phyloP scores from a whole-genome alignment of 148 eudicot genomes.

The Chenopodium quinoa region DNA sequence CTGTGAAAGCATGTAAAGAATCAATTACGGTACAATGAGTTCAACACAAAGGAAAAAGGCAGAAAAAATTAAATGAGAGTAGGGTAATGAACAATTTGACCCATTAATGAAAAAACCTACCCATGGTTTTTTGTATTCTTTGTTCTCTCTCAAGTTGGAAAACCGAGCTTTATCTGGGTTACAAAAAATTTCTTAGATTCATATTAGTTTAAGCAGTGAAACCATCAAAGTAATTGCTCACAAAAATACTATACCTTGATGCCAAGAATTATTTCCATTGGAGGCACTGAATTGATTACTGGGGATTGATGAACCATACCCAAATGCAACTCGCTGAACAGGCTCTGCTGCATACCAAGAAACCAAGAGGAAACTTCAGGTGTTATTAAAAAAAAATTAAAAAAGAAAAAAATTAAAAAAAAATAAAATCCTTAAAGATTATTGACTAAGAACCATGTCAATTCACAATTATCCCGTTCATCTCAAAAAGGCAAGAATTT shows the following conservation, averaged over 20 bases:
- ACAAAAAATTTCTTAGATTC: neutral
- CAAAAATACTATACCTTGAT: slow-evolving; percentile 33
- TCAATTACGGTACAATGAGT: neutral
- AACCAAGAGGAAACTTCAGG: slow-evolving; percentile 10
- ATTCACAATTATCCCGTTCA: neutral
- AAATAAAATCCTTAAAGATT: neutral
- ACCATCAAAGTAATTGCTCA: neutral
- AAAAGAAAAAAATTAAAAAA: neutral
- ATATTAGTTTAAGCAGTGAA: neutral
- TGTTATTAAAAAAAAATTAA: neutral
- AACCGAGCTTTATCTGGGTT: slow-evolving; percentile 24
- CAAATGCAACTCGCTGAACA: slow-evolving; percentile 56
- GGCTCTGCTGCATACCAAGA: slow-evolving; percentile 39
- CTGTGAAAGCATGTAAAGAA: slow-evolving; percentile 35
- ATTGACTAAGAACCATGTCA: neutral
- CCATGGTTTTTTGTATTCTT: slow-evolving; percentile 91
- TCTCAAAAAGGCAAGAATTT: neutral
- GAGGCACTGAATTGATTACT: slow-evolving; percentile 33
- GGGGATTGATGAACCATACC: slow-evolving; percentile 41
- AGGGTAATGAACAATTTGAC: neutral
- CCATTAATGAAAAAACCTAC: slow-evolving; percentile 35
- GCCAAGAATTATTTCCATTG: slow-evolving; percentile 24
- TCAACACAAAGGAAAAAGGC: neutral
- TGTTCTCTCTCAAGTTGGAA: slow-evolving; percentile 28
- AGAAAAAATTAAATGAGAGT: neutral